Evolutionary conservation across 805 yeast genomes (phyloP), one percentile per base, ranked within the genome.

Genomic region (Ogataea nonfermentans): DNA sequence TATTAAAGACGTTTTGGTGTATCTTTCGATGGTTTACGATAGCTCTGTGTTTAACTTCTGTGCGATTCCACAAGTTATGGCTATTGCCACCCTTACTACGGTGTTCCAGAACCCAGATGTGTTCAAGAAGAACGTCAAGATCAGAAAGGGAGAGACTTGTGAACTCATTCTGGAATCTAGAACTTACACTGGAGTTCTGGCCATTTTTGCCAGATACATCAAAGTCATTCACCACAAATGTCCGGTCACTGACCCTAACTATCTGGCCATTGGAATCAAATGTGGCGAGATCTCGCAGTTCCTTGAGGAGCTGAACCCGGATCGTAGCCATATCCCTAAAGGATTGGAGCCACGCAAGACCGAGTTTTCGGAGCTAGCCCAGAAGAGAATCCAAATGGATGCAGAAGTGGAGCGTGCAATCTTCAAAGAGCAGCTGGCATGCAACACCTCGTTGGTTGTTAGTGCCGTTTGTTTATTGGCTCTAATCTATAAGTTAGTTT

Each of bases 21-120:
- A 85, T 61, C 71, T 93, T 41, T 75, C 91, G 12, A 70, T 80
- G 46, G 76, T 93, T 35, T 74, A 75, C 43, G 99, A 93, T 59
- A 85, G 83, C 44, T 78, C 95, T 1, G 67, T 82, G 35, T 93
- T 88, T 70, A 84, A 81, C 53, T 93, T 93, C 70, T 90, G 97
- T 68, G 87, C 97, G 9, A 93, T 93, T 58, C 99, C 99, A 13
- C 99, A 93, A 67, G 97, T 91, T 13, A 93, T 93, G 99, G 96
- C 98, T 25, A 84, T 93, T 61, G 97, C 99, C 11, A 88, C 98
- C 1, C 73, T 93, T 52, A 88, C 91, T 15, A 70, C 81, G 37
- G 84, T 93, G 24, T 90, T 84, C 73, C 80, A 84, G 58, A 93
- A 93, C 66, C 81, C 83, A 3, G 56, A 67, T 3, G 84, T 91